Base-by-base conservation (phyloP, 345 rosid genomes). In the Firmiana major region DNA sequence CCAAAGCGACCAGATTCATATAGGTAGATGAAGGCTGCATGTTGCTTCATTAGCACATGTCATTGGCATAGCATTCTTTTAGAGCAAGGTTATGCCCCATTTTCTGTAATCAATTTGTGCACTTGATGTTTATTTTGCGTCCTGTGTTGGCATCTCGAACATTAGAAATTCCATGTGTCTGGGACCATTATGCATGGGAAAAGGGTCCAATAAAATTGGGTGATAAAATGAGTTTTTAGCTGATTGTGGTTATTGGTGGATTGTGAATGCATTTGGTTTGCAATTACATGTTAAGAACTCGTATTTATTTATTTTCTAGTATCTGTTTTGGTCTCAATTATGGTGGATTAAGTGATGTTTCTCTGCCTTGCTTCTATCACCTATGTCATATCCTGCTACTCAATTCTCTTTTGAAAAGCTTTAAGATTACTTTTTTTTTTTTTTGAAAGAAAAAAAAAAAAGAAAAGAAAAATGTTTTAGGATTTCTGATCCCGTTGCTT, bases 1-100 rank as follows among this genome's bases (percentile, higher is more conserved):
- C 97, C 98, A 1, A 96, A 91, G 75, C 97, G 97, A 42, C 90
- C 90, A 2, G 98, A 93, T 75, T 92, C 99, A 4, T 96, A 82
- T 80, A 84, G 97, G 82, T 96, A 86, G 87, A 73, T 17, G 7
- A 64, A 9, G 36, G 43, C 43, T 13, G 28, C 42, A 36, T 58
- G 57, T 75, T 17, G 24, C 63, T 19, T 40, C 38, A 19, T 76
- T 66, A 21, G 40, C 51, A 76, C n/a, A 9, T 70, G 24, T 49
- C 40, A 46, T 48, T 49, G 59, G 74, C 24, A 49, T 71, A 71
- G 9, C 58, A 4, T 34, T 49, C 24, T 17, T 71, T 43, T 49
- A 36, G 46, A 55, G 64, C 57, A 63, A 8, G 67, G 15, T 43
- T 49, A 36, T 71, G 69, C 28, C n/a, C 11, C 63, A 24, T 31